A percentile compares a stretch with the other conserved stretches of the same genome.
Conservation (phyloP, 495 filamentous ascomycete genomes). For the Neurospora tetrasperma region DNA sequence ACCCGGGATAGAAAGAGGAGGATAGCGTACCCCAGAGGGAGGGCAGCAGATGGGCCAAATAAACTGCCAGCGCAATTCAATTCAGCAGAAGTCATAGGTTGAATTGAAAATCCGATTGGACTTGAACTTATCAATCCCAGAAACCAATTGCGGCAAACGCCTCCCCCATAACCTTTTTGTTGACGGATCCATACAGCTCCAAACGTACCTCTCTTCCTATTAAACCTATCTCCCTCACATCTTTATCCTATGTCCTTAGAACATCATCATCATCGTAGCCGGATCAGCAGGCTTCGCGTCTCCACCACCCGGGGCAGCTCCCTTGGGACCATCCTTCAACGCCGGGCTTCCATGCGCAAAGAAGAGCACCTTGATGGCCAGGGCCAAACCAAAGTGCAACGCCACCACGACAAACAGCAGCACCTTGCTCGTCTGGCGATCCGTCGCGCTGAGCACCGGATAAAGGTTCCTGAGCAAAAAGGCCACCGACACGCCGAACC, state of each 20-base stretch:
- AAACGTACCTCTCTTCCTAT: background rate
- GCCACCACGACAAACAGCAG: constrained; percentile 73
- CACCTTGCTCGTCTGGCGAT: constrained; percentile 81
- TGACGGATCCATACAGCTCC: background rate
- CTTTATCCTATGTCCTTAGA: constrained; percentile 8
- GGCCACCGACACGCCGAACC: constrained; percentile 74
- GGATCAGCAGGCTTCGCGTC: constrained; percentile 5
- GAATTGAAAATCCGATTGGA: background rate
- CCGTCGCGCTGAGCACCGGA: constrained; percentile 85
- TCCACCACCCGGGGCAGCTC: constrained; percentile 12
- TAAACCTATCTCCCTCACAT: background rate
- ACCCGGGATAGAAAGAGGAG: background rate
- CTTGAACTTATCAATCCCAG: background rate
- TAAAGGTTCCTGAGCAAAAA: constrained; percentile 91
- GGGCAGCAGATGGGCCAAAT: no score
- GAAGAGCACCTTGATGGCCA: constrained; percentile 93
- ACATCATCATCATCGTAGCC: constrained; percentile 11
- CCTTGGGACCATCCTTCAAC: constrained; percentile 34
- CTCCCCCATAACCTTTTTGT: background rate
- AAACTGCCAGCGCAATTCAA: no score
- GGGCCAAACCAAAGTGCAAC: constrained; percentile 75
- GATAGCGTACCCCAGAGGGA: background rate
- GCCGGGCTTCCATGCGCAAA: constrained; percentile 75
- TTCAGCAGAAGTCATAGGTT: no score
- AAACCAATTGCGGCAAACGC: background rate